A percentile compares a stretch with the other conserved stretches of the same genome.
These are phyloP conservation scores for Fibroporia radiculosa DNA, from an alignment of 768 basidiomycete species.

Conservation along the genomic window DNA sequence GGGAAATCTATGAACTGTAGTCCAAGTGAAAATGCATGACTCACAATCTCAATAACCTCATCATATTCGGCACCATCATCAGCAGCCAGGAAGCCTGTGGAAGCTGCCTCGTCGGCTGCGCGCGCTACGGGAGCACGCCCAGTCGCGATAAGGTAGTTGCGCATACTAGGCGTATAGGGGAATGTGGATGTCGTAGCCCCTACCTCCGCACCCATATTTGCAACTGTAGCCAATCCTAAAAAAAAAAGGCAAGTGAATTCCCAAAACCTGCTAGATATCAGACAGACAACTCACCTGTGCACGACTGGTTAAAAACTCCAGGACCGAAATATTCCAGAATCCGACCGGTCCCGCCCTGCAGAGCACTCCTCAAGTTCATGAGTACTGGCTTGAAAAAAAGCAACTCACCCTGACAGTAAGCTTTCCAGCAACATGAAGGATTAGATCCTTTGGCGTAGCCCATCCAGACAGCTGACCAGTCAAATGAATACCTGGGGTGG, in stretches of 20 bases:
- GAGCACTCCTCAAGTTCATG: not conserved
- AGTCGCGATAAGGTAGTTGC: conserved; percentile 83
- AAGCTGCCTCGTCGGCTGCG: conserved; percentile 80
- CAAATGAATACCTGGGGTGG: conserved; percentile 65
- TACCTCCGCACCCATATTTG: conserved; percentile 99
- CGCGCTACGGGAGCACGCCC: conserved; percentile 78
- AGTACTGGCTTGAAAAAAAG: not conserved
- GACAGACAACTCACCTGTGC: conserved; percentile 55
- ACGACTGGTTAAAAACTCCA: conserved; percentile 83
- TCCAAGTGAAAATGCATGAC: conserved; percentile 16
- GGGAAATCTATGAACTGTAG: not conserved
- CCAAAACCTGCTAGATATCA: not conserved
- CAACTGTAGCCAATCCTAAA: conserved; percentile 83
- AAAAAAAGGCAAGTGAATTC: not conserved
- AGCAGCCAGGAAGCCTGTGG: conserved; percentile 67
- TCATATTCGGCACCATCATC: conserved; percentile 92
- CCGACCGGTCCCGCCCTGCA: conserved; percentile 88
- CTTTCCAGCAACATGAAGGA: conserved; percentile 88
- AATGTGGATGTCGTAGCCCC: conserved; percentile 99
- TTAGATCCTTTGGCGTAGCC: conserved; percentile 94
- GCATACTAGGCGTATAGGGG: conserved; percentile 90
- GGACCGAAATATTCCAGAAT: conserved; percentile 97
- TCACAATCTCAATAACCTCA: conserved; percentile 86
- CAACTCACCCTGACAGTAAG: conserved; percentile 78
- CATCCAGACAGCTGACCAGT: conserved; percentile 84